These are phyloP conservation scores for Rhodosporidiobolus odoratus DNA, from an alignment of 768 basidiomycete genomes.

Conservation along the genomic window DNA sequence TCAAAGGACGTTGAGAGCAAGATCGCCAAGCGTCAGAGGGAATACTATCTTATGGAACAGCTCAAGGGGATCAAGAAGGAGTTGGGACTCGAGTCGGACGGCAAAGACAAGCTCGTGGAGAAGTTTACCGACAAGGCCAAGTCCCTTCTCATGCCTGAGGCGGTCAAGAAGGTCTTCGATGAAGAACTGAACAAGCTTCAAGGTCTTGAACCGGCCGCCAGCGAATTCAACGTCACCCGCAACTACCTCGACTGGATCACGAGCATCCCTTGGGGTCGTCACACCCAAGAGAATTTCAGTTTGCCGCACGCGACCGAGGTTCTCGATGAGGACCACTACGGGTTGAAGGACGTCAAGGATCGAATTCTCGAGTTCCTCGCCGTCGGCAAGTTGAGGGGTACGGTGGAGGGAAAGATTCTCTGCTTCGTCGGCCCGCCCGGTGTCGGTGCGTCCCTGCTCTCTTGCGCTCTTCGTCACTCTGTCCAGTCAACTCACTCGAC, in stretches of 20 bases:
- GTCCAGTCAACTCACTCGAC: background rate
- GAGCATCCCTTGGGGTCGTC: slow-evolving; percentile 92
- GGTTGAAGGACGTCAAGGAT: slow-evolving; percentile 91
- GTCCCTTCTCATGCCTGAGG: slow-evolving; percentile 73
- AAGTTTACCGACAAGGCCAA: slow-evolving; percentile 71
- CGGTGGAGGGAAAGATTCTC: slow-evolving; percentile 94
- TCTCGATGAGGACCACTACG: slow-evolving; percentile 86
- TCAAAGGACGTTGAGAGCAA: slow-evolving; percentile 83
- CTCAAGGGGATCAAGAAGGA: slow-evolving; percentile 46
- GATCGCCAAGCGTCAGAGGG: slow-evolving; percentile 48
- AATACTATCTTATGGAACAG: slow-evolving; percentile 43
- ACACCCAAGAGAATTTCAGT: slow-evolving; percentile 79
- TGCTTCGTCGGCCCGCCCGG: slow-evolving; percentile 95
- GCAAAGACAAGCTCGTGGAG: slow-evolving; percentile 75
- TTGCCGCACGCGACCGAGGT: slow-evolving; percentile 60
- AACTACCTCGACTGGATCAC: slow-evolving; percentile 64
- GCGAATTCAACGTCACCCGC: slow-evolving; percentile 43
- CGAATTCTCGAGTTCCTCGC: slow-evolving; percentile 88
- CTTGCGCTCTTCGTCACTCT: too few relatives aligned
- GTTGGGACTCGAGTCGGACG: slow-evolving; percentile 63
- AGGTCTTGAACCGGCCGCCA: slow-evolving; percentile 59
- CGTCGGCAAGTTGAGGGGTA: slow-evolving; percentile 77
- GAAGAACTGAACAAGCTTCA: slow-evolving; percentile 88
- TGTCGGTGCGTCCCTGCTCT: slow-evolving; percentile 53
- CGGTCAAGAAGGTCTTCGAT: slow-evolving; percentile 87